These are phyloP conservation scores for Tanacetum coccineum DNA, from an alignment of 129 eudicot genomes.

Conservation along the genomic window DNA sequence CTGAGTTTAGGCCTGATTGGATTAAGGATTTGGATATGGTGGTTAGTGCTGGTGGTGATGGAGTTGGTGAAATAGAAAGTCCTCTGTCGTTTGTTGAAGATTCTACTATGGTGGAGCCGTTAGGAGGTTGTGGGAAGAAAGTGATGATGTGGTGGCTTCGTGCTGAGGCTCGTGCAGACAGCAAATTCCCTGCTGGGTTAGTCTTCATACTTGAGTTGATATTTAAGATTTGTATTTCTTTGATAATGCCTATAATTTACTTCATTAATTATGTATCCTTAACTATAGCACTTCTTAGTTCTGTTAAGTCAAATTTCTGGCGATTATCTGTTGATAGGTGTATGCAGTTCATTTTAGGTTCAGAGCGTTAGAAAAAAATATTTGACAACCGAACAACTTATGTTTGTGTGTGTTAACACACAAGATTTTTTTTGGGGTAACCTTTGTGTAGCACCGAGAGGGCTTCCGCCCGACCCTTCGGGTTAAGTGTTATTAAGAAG, in stretches of 20 bases:
- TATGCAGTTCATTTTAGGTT: too few species aligned
- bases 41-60: conserved; percentile 1
- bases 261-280: background rate
- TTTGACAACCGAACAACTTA: too few species aligned
- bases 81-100: conserved; percentile 67
- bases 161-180: conserved; percentile 81
- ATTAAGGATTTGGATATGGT: conserved; percentile 44
- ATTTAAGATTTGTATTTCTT: background rate
- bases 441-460: too few species aligned
- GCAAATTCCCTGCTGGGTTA: conserved; percentile 84
- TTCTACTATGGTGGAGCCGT: conserved; percentile 62
- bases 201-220: conserved; percentile 22
- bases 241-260: background rate
- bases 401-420: too few species aligned
- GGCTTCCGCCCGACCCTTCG: too few species aligned
- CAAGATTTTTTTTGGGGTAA: too few species aligned
- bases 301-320: background rate
- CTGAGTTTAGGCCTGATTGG: conserved; percentile 61
- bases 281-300: background rate
- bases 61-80: conserved; percentile 43
- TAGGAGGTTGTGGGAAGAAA: conserved; percentile 79
- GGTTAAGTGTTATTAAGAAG: too few species aligned
- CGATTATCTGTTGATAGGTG: background rate
- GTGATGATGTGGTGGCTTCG: conserved; percentile 90
- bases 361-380: too few species aligned